Percentiles rank a stretch among this genome's conserved stretches.
These are phyloP conservation scores for Beauveria caledonica DNA, from an alignment of 2,329 filamentous ascomycete genomes.

Conservation along the genomic window DNA sequence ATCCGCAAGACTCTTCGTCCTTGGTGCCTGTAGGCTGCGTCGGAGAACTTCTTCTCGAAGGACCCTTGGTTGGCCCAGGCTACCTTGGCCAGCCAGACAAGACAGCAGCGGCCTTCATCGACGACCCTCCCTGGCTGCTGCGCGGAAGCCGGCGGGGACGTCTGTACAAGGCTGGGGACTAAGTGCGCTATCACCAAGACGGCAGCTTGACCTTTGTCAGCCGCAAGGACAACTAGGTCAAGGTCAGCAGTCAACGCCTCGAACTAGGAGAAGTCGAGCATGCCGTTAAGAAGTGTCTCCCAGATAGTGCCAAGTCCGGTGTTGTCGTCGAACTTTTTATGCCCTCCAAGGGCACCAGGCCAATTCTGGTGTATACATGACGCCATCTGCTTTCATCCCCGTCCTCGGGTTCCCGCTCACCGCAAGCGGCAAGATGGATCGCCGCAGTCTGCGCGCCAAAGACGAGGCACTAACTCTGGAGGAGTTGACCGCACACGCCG, in stretches of 20 bases:
- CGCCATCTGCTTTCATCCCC: slow-evolving; percentile 14
- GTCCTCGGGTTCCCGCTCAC: not conserved
- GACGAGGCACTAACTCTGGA: slow-evolving; percentile 7
- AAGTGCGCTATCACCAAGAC: slow-evolving; percentile 30
- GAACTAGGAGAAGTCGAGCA: slow-evolving; percentile 29
- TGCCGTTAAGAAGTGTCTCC: slow-evolving; percentile 3
- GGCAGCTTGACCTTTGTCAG: slow-evolving; percentile 34
- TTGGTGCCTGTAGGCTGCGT: slow-evolving; percentile 13
- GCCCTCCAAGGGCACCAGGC: slow-evolving; percentile 3
- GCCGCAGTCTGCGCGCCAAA: slow-evolving; percentile 8
- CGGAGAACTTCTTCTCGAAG: slow-evolving; percentile 17
- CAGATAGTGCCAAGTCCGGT: not conserved
- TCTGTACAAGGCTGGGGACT: slow-evolving; percentile 19
- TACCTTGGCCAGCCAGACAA: slow-evolving; percentile 12
- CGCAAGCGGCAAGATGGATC: slow-evolving; percentile 11
- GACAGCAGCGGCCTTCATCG: slow-evolving; percentile 18
- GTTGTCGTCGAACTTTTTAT: slow-evolving; percentile 12
- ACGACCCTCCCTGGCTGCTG: not conserved
- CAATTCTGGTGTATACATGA: slow-evolving; percentile 15
- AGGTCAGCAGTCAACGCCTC: slow-evolving; percentile 45
- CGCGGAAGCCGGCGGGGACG: slow-evolving; percentile 4
- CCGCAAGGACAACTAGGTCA: slow-evolving; percentile 46
- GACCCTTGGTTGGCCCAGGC: slow-evolving; percentile 12
- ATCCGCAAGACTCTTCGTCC: not conserved
- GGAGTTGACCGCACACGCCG: not conserved